These are phyloP conservation scores for Aspergillus hortae DNA, from an alignment of 2,329 filamentous ascomycete species.

Conservation along the genomic window DNA sequence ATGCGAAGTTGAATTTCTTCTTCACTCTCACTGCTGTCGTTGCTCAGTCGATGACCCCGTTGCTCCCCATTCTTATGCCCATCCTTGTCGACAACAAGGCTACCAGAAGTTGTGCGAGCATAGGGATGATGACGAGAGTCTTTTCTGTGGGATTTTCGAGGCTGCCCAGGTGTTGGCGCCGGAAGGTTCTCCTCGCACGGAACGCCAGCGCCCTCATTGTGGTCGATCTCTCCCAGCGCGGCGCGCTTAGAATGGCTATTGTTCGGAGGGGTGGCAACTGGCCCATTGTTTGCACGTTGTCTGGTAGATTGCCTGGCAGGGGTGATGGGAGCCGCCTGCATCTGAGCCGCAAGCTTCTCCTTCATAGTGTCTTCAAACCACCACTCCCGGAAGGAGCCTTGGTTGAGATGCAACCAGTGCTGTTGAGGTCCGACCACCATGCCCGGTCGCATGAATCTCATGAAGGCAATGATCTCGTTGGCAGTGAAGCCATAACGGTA, in stretches of 20 bases:
- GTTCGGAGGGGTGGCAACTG: constrained; percentile 81
- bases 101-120: constrained; percentile 53
- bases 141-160: constrained; percentile 77
- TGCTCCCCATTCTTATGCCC: constrained; percentile 24
- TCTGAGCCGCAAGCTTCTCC: constrained; percentile 74
- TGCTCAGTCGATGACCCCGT: constrained; percentile 56
- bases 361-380: constrained; percentile 78
- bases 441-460: constrained; percentile 97
- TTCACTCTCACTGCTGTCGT: constrained; percentile 64
- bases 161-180: constrained; percentile 91
- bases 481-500: constrained; percentile 97
- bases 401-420: constrained; percentile 97
- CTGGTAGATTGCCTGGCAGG: constrained; percentile 51
- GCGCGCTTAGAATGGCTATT: constrained; percentile 70
- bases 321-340: constrained; percentile 58
- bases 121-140: constrained; percentile 74
- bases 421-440: constrained; percentile 99
- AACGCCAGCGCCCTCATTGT: constrained; percentile 59
- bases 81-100: constrained; percentile 37
- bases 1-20: constrained; percentile 79
- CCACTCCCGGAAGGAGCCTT: constrained; percentile 97
- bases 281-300: constrained; percentile 62
- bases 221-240: constrained; percentile 90
- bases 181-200: constrained; percentile 78
- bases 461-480: constrained; percentile 94